Evolutionary conservation across 2,329 filamentous ascomycete species (phyloP), one percentile per base, ranked within the genome.

Genomic region (Botryotinia calthae): DNA sequence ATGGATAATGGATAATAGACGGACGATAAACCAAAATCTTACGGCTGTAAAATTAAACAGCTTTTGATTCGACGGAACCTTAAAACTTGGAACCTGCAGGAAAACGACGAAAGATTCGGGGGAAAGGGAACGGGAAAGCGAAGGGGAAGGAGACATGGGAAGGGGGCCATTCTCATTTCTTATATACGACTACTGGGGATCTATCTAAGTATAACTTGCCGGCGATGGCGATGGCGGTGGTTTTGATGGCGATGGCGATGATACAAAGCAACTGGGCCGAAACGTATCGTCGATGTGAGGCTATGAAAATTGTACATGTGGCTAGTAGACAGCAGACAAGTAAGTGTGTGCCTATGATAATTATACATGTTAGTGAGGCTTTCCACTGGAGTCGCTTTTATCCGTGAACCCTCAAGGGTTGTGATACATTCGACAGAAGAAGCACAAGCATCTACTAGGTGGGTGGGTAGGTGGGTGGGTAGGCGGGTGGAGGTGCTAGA

Each of bases 31-130:
- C n/a, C 62, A 34, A 34, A 64, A 22, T 46, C 62, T 64, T 25
- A 48, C n/a, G n/a, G 42, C 37, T 44, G 37, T 44, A 6, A 44
- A 28, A 63, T 63, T 63, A 44, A 62, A 37, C 12, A n/a, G 34
- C 59, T 44, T n/a, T 63, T 63, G 61, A 63, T 63, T 63, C 61
- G 61, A 63, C 42, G 20, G n/a, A 64, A 64, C 40, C 37, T 64
- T 64, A 31, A 64, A 64, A 12, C 61, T 44, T 64, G 61, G 61
- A 63, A 63, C 37, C 61, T 61, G 58, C 31, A 61, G 58, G 25
- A 62, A 28, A 62, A 40, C 42, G 59, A 37, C 25, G 16, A 42
- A 16, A 40, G 59, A 25, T 61, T 40, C 20, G 56, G 56, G 1
- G 56, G 20, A 16, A 16, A 34, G 56, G 56, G 58, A 40, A 51